These are phyloP conservation scores for Penicillium crustosum DNA, from an alignment of 2,329 filamentous ascomycete genomes.

Conservation along the genomic window DNA sequence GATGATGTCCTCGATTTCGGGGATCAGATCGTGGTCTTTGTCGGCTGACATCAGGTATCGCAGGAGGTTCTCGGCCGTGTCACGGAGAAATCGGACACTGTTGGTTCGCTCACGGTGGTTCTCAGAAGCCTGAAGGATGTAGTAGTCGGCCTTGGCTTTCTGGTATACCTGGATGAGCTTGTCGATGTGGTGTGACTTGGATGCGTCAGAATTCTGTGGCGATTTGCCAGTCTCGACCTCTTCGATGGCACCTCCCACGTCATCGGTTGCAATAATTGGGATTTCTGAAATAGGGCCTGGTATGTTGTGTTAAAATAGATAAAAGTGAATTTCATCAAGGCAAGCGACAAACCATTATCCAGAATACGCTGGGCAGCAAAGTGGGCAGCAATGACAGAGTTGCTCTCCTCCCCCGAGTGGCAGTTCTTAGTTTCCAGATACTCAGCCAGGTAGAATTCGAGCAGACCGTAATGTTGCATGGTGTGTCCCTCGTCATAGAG, in stretches of 20 bases:
- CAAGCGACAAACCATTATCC: constrained; percentile 9
- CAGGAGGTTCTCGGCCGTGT: constrained; percentile 46
- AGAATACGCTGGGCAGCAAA: constrained; percentile 29
- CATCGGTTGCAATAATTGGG: background rate
- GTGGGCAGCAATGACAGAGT: constrained; percentile 30
- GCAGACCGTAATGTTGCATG: constrained; percentile 31
- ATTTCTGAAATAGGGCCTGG: constrained; percentile 2
- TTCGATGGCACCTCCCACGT: background rate
- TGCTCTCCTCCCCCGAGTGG: constrained; percentile 15
- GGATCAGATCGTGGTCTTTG: constrained; percentile 29
- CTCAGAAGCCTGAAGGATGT: constrained; percentile 19
- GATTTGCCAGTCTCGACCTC: background rate
- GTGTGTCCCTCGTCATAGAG: constrained; percentile 36
- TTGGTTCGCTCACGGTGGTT: constrained; percentile 26
- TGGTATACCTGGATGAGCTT: constrained; percentile 36
- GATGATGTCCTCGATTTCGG: constrained; percentile 37
- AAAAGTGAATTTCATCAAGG: background rate
- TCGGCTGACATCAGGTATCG: constrained; percentile 32
- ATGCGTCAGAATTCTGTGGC: background rate
- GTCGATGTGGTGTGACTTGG: constrained; percentile 11
- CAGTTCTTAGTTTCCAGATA: constrained; percentile 36
- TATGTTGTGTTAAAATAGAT: background rate
- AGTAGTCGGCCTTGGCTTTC: constrained; percentile 40
- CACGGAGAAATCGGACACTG: constrained; percentile 43
- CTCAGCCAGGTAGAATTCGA: constrained; percentile 42